phyloP scores from a whole-genome alignment of 441 rosid genomes.

The Corymbia citriodora region DNA sequence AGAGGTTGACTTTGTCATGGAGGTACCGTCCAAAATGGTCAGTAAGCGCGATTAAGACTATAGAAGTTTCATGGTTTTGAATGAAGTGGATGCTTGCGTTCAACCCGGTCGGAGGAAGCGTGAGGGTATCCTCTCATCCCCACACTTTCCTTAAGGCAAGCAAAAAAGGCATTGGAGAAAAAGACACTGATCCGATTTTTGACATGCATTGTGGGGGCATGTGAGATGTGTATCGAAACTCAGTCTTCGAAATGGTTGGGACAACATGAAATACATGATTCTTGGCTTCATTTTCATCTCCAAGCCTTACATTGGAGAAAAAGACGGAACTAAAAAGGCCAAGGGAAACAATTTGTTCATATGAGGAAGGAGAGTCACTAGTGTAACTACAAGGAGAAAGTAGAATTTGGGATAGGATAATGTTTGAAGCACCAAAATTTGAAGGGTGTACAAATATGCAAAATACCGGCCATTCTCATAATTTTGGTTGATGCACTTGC shows the following conservation, averaged over 20 bases:
- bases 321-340: not conserved
- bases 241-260: not conserved
- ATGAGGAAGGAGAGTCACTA: no score
- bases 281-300: not conserved
- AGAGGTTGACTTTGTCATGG: constrained; percentile 97
- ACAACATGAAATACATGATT: not conserved
- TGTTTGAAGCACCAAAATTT: no score
- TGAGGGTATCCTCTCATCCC: not conserved
- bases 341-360: no score
- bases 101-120: not conserved
- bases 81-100: no score
- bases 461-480: not conserved
- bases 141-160: not conserved
- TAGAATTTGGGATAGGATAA: no score
- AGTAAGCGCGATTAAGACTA: constrained; percentile 49
- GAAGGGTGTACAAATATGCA: not conserved
- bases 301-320: not conserved
- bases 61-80: constrained; percentile 30
- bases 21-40: constrained; percentile 84
- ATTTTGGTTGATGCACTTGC: not conserved
- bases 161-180: not conserved
- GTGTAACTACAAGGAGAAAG: no score
- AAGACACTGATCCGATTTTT: not conserved
- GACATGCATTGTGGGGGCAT: not conserved
- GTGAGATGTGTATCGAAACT: not conserved